Base-by-base conservation (phyloP, 2,329 filamentous ascomycete species). In the Cordyceps militaris region DNA sequence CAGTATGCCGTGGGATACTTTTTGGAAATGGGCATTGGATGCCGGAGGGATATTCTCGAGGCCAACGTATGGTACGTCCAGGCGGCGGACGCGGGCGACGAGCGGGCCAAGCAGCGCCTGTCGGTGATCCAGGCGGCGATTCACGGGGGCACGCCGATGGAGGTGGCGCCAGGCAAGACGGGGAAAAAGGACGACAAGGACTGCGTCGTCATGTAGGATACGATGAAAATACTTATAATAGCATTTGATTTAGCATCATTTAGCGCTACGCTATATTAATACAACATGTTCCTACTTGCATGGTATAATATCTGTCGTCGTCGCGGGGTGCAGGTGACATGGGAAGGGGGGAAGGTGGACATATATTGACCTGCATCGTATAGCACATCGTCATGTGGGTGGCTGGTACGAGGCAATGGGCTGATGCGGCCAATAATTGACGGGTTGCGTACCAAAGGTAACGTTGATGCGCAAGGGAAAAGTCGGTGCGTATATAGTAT, bases 61-160 rank as follows among this genome's bases (percentile, higher is more conserved):
- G 93, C 94, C 64, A 99, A 99, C 67, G 89, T 96, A 32, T 97
- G 92, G 93, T 99, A 99, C 70, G 93, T 99, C 64, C 90, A 89
- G 72, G 94, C 94, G 5, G 93, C 94, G 16, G 93, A 96, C 64
- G 84, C 90, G 51, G 94, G 93, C 48, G 92, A 97, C 66, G 89
- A 94, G 66, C 84, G 91, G 59, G 94, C 94, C 52, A 93, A 88
- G 71, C 88, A 94, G 66, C 84, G 94, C 26, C 79, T 99, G 55
- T 85, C 88, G 21, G 89, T 91, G 42, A 99, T 99, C 61, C 84
- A 88, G 61, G 88, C 89, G 9, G 93, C 94, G 11, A 88, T 92
- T 30, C 82, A 78, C 62, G 81, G 80, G 24, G 65, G 69, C 30
- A 79, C 71, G 1, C 78, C 80, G 0, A 83, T 82, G 79, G 80